Evolutionary conservation across 202 grass and related monocot genomes (phyloP), one percentile per base, ranked within the genome.

Genomic region (Digitaria exilis): DNA sequence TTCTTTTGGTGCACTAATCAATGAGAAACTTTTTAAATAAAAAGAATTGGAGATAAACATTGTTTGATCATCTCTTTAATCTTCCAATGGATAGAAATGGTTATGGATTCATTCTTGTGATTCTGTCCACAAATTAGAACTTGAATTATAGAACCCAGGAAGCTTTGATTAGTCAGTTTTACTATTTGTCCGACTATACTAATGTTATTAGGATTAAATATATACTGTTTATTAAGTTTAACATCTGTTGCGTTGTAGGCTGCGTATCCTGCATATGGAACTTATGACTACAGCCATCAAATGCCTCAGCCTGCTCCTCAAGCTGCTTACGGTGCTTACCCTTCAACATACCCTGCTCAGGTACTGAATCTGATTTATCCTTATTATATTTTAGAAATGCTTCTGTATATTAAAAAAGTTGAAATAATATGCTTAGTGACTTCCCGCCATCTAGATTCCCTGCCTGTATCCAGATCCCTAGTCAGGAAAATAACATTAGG

Each of bases 301-400:
- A 71, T 90, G 65, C 85, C 89, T 41, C 87, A 91, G 32, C 78
- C 92, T 75, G 90, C 95, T 88, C 69, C 95, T 83, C 95, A 95
- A 82, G 81, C 91, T 87, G 87, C 84, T 56, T 97, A 97, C 54
- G 85, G 88, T 83, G 95, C 87, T 64, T 98, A 98, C 90, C 95
- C 95, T 83, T 75, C 90, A 75, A 67, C 90, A 35, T 94, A 94
- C 84, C 60, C 84, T n/a, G 52, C 89, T 43, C 90, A 95, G 90
- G 92, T 98, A 86, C 69, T 18, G 25, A 75, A 49, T 32, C 7
- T 80, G 7, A 30, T 78, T 60, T 70, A 25, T 51, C 12, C 48
- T 34, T 54, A 82, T 69, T 54, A 82, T 69, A 84, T 71, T 70
- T 70, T 9, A 28, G 57, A 39, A 59, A 55, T 42, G 8, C 37